Conservation (phyloP, 1,139 yeast genomes). For the Saccharomycopsis crataegensis region DNA sequence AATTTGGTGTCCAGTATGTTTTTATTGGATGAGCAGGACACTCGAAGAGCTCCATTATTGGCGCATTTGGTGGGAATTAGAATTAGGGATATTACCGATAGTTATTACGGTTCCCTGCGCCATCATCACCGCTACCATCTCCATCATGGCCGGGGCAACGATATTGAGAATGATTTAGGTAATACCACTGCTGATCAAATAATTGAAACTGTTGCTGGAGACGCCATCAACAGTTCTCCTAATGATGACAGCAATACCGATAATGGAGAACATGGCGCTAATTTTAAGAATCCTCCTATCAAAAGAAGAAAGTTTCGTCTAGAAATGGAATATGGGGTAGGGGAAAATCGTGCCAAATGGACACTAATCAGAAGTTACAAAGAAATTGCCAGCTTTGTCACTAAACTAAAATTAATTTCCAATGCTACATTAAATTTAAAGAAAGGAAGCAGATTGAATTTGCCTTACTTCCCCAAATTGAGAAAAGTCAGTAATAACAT, state of each 20-base stretch:
- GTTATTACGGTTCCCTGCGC: not conserved
- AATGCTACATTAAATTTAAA: constrained; percentile 15
- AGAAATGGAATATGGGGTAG: constrained; percentile 85
- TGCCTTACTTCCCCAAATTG: constrained; percentile 38
- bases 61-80: constrained; percentile 64
- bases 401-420: constrained; percentile 47
- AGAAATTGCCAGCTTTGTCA: constrained; percentile 65
- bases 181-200: no score
- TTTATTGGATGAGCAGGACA: constrained; percentile 69
- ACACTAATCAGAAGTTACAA: constrained; percentile 62
- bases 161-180: not conserved
- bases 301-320: constrained; percentile 27
- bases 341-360: constrained; percentile 76
- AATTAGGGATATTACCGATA: constrained; percentile 44
- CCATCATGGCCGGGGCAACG: not conserved
- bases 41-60: constrained; percentile 74
- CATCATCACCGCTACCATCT: constrained; percentile 4
- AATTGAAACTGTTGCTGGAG: not conserved
- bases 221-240: not conserved
- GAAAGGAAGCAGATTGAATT: constrained; percentile 21
- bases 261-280: not conserved
- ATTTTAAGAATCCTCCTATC: constrained; percentile 1
- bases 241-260: not conserved
- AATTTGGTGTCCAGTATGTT: constrained; percentile 70
- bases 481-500: constrained; percentile 9